Evolutionary conservation across 2,329 filamentous ascomycete species (phyloP).

Genomic region (Colletotrichum godetiae): DNA sequence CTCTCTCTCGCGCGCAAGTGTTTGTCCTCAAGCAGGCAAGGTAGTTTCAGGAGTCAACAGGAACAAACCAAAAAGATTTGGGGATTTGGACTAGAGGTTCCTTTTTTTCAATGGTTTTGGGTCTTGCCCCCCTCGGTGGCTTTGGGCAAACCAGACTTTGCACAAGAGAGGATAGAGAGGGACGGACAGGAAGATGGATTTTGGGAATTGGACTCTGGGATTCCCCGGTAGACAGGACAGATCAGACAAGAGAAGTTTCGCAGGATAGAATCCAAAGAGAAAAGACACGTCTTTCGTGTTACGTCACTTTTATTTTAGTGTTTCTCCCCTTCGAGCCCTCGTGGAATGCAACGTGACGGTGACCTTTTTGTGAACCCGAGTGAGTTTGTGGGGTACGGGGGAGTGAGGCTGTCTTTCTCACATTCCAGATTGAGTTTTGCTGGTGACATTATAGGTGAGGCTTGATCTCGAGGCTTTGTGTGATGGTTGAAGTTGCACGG

Average conservation of each 20-base stretch:
- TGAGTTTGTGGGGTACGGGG: background rate
- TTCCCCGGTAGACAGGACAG: constrained; percentile 21
- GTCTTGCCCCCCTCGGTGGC: background rate
- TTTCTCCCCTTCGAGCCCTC: no score
- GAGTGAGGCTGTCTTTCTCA: background rate
- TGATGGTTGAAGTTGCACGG: no score
- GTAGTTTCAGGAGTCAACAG: constrained; percentile 32
- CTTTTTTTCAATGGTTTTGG: constrained; percentile 17
- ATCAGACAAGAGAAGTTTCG: constrained; percentile 14
- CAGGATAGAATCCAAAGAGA: constrained; percentile 19
- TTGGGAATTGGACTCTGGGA: constrained; percentile 26
- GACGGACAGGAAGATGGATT: background rate
- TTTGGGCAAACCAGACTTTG: constrained; percentile 12
- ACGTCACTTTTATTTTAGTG: background rate
- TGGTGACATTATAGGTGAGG: no score
- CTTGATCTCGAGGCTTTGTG: no score
- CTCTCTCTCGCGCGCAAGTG: background rate
- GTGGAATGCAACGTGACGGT: background rate
- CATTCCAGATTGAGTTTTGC: no score
- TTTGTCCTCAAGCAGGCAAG: constrained; percentile 25
- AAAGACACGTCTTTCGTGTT: background rate
- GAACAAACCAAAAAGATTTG: constrained; percentile 4
- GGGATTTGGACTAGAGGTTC: constrained; percentile 3
- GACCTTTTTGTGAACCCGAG: background rate
- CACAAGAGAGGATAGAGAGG: constrained; percentile 13